Evolutionary conservation across 352 stramenopile genomes (phyloP).

Genomic region (Phytopythium mirpurense): DNA sequence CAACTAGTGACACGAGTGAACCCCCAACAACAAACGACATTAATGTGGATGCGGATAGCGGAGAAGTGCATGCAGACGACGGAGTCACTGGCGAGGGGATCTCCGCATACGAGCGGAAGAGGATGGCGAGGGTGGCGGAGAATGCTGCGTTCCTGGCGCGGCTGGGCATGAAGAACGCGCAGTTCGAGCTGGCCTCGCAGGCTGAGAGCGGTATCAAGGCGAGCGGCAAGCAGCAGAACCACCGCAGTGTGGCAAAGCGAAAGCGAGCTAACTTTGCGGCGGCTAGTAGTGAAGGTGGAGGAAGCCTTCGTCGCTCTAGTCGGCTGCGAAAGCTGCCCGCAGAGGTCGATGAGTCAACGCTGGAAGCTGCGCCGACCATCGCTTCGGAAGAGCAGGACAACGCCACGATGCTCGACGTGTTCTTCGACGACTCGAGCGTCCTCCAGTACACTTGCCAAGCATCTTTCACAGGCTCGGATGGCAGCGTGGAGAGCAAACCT

Average conservation of each 20-base stretch:
- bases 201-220: neutral
- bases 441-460: constrained; percentile 23
- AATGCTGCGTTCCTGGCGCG: constrained; percentile 43
- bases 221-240: neutral
- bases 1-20: neutral
- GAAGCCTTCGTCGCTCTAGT: constrained; percentile 23
- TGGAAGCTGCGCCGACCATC: neutral
- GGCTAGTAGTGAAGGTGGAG: neutral
- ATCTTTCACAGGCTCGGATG: neutral
- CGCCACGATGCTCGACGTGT: constrained; percentile 9
- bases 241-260: constrained; percentile 5
- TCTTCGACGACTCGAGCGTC: constrained; percentile 28
- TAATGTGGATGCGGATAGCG: neutral
- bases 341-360: neutral
- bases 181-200: constrained; percentile 17
- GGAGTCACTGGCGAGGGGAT: constrained; percentile 6
- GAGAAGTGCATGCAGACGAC: too few relatives aligned
- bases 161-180: constrained; percentile 26
- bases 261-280: neutral
- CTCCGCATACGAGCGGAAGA: constrained; percentile 46
- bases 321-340: constrained; percentile 19
- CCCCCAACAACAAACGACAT: neutral
- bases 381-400: constrained; percentile 9
- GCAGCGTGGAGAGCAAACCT: neutral
- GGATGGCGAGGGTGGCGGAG: constrained; percentile 25